A percentile compares a stretch with the other conserved stretches of the same genome.
These are phyloP conservation scores for Alternaria sp. DNA, from an alignment of 2,329 filamentous ascomycete genomes.

Conservation along the genomic window DNA sequence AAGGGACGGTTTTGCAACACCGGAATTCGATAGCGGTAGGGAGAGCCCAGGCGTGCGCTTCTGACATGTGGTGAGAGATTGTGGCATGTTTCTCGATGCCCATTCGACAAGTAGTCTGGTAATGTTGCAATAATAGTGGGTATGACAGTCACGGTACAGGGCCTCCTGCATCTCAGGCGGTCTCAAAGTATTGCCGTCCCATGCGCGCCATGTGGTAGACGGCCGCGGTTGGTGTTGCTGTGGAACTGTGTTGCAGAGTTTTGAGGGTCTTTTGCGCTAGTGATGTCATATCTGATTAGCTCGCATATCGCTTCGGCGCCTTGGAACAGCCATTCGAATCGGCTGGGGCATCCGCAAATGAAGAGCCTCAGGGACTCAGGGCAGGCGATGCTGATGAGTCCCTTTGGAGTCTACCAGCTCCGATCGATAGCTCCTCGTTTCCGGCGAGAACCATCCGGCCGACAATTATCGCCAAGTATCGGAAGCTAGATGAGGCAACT, in stretches of 20 bases:
- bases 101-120: constrained; percentile 23
- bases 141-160: constrained; percentile 18
- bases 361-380: constrained; percentile 12
- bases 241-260: constrained; percentile 30
- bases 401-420: not conserved
- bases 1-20: constrained; percentile 3
- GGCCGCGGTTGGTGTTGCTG: constrained; percentile 37
- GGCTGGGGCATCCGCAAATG: constrained; percentile 12
- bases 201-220: constrained; percentile 30
- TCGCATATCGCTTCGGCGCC: constrained; percentile 23
- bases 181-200: constrained; percentile 19
- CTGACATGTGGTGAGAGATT: constrained; percentile 23
- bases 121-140: constrained; percentile 32
- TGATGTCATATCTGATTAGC: constrained; percentile 34
- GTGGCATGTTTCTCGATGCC: constrained; percentile 27
- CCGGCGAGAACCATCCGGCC: constrained; percentile 27
- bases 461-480: constrained; percentile 24
- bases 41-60: constrained; percentile 7
- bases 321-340: constrained; percentile 3
- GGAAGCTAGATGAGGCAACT: constrained; percentile 6
- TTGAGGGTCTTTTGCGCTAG: constrained; percentile 21
- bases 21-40: constrained; percentile 12
- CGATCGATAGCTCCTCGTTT: constrained; percentile 18
- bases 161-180: constrained; percentile 15
- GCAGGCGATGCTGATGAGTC: not conserved